These are phyloP conservation scores for Xenoacremonium recifei DNA, from an alignment of 2,329 filamentous ascomycete species.

Conservation along the genomic window DNA sequence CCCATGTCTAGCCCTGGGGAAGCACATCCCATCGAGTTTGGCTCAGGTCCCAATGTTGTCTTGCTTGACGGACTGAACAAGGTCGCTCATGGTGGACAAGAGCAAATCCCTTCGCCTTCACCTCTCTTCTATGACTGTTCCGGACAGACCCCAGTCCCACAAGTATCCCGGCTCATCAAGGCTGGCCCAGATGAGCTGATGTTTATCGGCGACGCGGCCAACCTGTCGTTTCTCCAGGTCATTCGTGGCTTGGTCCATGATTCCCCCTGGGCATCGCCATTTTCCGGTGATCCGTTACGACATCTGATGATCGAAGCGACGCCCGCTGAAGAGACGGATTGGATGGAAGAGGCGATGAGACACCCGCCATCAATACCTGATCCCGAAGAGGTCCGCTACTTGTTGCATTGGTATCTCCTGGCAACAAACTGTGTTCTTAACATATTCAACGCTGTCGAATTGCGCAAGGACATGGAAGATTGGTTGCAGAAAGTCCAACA, in stretches of 20 bases:
- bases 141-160: neutral
- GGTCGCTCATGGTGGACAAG: too few species aligned
- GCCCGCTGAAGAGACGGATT: constrained; percentile 21
- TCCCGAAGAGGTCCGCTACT: constrained; percentile 21
- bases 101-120: too few species aligned
- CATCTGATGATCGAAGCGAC: constrained; percentile 33
- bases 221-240: constrained; percentile 1
- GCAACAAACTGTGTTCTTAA: constrained; percentile 26
- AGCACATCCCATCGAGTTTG: too few species aligned
- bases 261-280: constrained; percentile 29
- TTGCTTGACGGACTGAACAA: too few species aligned
- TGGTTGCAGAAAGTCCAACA: constrained; percentile 30
- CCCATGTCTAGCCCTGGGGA: too few species aligned
- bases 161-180: neutral
- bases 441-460: constrained; percentile 30
- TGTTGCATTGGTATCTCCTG: constrained; percentile 31
- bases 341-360: constrained; percentile 26
- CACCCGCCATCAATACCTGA: constrained; percentile 22
- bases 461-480: constrained; percentile 20
- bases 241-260: constrained; percentile 31
- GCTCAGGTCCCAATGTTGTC: too few species aligned
- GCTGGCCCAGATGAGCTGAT: neutral
- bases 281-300: constrained; percentile 33
- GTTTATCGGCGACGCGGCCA: constrained; percentile 1
- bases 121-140: neutral